Evolutionary conservation across 441 rosid species (phyloP), one percentile per base, ranked within the genome.

Genomic region (Gossypium trilobum): DNA sequence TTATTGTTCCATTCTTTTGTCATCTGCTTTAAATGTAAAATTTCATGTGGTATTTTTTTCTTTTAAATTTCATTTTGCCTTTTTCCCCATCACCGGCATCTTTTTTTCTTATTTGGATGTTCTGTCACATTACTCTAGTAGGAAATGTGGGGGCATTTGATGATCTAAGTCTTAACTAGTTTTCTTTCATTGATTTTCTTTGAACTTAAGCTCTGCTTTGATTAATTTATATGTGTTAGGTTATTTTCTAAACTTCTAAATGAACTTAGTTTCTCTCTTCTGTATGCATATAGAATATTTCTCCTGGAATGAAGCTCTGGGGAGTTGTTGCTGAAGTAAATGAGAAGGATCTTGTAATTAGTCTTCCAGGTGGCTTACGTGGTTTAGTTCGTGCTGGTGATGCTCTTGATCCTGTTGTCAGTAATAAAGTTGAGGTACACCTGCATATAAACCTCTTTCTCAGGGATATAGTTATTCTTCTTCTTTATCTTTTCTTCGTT

Each of bases 261-360:
- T 65, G 42, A 61, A 46, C 31, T 58, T 69, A 70, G 29, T 72
- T 55, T 20, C 62, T 46, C 62, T 39, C 23, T n/a, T 50, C 31
- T 76, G 31, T 48, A 4, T 74, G n/a, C 79, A 46, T 55, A 22
- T 86, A 95, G 99, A 95, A 95, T 85, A 86, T 95, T 68, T 82
- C 88, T 75, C 89, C 92, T 9, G 98, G 97, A 81, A 91, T 95
- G 99, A 95, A 89, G 87, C 92, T 95, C 36, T 91, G 88, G 89
- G 99, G 99, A 81, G 91, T 95, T 80, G 84, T 95, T 78, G 78
- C 88, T 60, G 99, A 95, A 87, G 92, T 95, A 73, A 92, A 92
- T 80, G 91, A 87, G 82, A 95, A 95, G 82, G 98, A 95, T 79
- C 93, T 95, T 71, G 93, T 89, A 23, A 74, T 95, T 74, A 82